phyloP scores from a whole-genome alignment of 805 yeast species.

The Candida dendrica region DNA sequence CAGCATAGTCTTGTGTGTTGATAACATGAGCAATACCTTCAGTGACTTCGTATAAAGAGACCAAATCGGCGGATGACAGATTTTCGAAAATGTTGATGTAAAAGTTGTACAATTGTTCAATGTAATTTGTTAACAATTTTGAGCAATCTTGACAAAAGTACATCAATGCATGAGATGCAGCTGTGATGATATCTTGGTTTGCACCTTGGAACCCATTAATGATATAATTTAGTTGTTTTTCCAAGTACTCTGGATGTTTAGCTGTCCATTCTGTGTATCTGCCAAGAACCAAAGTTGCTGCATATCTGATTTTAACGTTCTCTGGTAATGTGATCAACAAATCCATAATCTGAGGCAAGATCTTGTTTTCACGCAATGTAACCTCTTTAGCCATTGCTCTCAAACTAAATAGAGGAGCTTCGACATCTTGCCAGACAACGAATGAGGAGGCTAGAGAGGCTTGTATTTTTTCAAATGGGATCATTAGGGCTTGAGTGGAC shows the following conservation, averaged over 20 bases:
- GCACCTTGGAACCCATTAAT: slow-evolving; percentile 57
- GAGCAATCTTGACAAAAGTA: slow-evolving; percentile 92
- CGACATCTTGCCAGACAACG: slow-evolving; percentile 70
- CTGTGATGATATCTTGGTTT: slow-evolving; percentile 48
- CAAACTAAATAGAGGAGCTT: slow-evolving; percentile 83
- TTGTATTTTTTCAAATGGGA: slow-evolving; percentile 62
- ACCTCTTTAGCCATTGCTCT: slow-evolving; percentile 95
- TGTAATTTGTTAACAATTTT: slow-evolving; percentile 48
- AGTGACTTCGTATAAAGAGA: slow-evolving; percentile 69
- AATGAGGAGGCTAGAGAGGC: slow-evolving; percentile 23
- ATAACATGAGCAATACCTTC: slow-evolving; percentile 88
- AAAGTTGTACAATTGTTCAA: slow-evolving; percentile 70
- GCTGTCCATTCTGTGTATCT: slow-evolving; percentile 95
- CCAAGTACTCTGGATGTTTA: slow-evolving; percentile 74
- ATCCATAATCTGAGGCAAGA: slow-evolving; percentile 73
- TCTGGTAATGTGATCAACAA: slow-evolving; percentile 67
- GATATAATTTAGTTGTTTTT: slow-evolving; percentile 78
- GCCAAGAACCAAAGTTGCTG: slow-evolving; percentile 91
- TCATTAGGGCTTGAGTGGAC: slow-evolving; percentile 54
- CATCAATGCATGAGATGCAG: slow-evolving; percentile 91
- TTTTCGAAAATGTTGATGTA: slow-evolving; percentile 46
- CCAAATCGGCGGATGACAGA: slow-evolving; percentile 48
- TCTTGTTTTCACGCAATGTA: slow-evolving; percentile 50
- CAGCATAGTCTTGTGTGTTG: slow-evolving; percentile 47
- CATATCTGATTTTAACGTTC: slow-evolving; percentile 80